These are phyloP conservation scores for Eucalyptus albens DNA, from an alignment of 345 rosid species.

Conservation along the genomic window DNA sequence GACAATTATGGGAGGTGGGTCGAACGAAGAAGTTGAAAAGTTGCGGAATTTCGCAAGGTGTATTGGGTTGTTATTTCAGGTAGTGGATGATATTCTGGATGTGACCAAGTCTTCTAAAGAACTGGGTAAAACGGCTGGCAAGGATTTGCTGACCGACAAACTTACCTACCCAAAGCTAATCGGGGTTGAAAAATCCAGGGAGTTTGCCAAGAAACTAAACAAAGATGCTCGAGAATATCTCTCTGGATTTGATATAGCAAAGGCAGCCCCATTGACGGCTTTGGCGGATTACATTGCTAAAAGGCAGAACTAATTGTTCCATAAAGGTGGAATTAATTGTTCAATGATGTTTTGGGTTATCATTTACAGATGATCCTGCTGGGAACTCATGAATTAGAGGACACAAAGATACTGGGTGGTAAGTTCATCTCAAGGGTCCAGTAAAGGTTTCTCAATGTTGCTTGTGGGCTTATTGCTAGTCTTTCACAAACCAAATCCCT, in stretches of 20 bases:
- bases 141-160: slow-evolving; percentile 28
- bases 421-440: background rate
- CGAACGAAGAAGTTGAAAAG: slow-evolving; percentile 15
- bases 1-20: slow-evolving; percentile 24
- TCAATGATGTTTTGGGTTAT: background rate
- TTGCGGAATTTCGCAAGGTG: slow-evolving; percentile 9
- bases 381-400: background rate
- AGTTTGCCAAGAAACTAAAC: slow-evolving; percentile 12
- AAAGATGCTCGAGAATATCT: slow-evolving; percentile 17
- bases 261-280: slow-evolving; percentile 27
- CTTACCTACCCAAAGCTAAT: slow-evolving; percentile 23
- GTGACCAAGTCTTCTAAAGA: slow-evolving; percentile 29
- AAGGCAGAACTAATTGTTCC: slow-evolving; percentile 13
- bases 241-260: slow-evolving; percentile 9
- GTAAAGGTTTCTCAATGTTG: background rate
- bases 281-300: slow-evolving; percentile 28
- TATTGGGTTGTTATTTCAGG: slow-evolving; percentile 30
- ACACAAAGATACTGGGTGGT: background rate
- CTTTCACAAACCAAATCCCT: background rate
- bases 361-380: background rate
- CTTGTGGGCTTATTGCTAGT: background rate
- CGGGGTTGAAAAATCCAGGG: slow-evolving; percentile 20
- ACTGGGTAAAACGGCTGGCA: slow-evolving; percentile 37
- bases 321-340: background rate
- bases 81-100: slow-evolving; percentile 34